phyloP scores from a whole-genome alignment of 345 rosid genomes.

The Luvunga scandens region DNA sequence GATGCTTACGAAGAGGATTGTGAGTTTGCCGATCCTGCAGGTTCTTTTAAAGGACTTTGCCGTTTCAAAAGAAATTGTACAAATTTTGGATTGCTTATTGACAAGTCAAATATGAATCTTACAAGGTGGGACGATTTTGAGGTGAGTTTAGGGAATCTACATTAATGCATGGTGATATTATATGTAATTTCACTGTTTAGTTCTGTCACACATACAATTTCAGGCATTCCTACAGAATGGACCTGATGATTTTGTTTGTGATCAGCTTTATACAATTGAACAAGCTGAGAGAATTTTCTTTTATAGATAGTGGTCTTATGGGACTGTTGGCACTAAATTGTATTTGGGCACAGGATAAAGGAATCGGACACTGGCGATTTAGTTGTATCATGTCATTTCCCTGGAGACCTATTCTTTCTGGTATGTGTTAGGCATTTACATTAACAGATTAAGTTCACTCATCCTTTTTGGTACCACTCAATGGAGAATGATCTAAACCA shows the following conservation, averaged over 20 bases:
- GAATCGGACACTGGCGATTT: conserved; percentile 90
- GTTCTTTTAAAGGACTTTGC: conserved; percentile 81
- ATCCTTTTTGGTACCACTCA: neutral
- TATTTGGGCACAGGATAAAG: conserved; percentile 58
- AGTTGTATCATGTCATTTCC: conserved; percentile 93
- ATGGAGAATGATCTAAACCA: neutral
- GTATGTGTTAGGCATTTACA: conserved; percentile 25
- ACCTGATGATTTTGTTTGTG: neutral
- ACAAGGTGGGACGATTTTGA: conserved; percentile 85
- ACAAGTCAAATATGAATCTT: conserved; percentile 85
- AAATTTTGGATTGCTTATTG: conserved; percentile 76
- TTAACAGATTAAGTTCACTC: neutral
- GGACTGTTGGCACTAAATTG: neutral
- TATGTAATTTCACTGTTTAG: neutral
- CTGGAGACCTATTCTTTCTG: conserved; percentile 96
- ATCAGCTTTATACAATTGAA: neutral
- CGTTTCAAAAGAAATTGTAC: conserved; percentile 92
- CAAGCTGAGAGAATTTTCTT: neutral
- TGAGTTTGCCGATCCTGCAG: conserved; percentile 96
- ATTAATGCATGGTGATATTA: neutral
- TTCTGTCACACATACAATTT: neutral
- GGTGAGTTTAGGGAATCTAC: conserved; percentile 31
- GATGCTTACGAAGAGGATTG: conserved; percentile 83
- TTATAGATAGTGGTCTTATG: neutral
- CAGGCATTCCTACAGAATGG: neutral